Conservation (phyloP, 1,284 basidiomycete genomes). For the Crucibulum parvulum region DNA sequence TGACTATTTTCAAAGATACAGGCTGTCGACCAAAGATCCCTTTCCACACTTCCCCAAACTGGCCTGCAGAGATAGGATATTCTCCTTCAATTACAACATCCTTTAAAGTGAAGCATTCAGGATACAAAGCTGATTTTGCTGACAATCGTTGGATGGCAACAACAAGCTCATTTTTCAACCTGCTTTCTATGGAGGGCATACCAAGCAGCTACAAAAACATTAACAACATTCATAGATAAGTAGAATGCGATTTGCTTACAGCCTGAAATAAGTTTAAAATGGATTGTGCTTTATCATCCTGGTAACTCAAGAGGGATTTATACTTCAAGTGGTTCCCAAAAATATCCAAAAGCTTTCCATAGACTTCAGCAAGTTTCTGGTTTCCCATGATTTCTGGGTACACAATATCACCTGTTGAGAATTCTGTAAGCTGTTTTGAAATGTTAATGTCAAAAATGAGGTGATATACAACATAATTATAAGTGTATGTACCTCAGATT, state of each 20-base stretch:
- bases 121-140: not conserved
- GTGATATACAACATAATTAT: too few relatives aligned
- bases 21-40: conserved; percentile 1
- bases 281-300: not conserved
- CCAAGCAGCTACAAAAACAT: not conserved
- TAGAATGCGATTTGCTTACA: not conserved
- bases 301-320: not conserved
- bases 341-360: not conserved
- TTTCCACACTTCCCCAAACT: conserved; percentile 15
- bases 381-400: too few relatives aligned
- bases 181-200: not conserved
- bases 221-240: not conserved
- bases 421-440: too few relatives aligned
- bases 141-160: not conserved
- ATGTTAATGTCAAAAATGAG: too few relatives aligned
- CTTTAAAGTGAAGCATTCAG: not conserved
- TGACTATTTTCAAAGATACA: conserved; percentile 15
- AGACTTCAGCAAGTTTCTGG: too few relatives aligned
- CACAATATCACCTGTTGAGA: too few relatives aligned
- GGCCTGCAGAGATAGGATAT: conserved; percentile 8
- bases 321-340: not conserved
- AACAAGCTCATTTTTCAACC: not conserved
- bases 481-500: too few relatives aligned
- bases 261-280: not conserved
- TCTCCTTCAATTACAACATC: not conserved